phyloP scores from a whole-genome alignment of 2,329 filamentous ascomycete species.

The Phyllosticta paracitricarpa region DNA sequence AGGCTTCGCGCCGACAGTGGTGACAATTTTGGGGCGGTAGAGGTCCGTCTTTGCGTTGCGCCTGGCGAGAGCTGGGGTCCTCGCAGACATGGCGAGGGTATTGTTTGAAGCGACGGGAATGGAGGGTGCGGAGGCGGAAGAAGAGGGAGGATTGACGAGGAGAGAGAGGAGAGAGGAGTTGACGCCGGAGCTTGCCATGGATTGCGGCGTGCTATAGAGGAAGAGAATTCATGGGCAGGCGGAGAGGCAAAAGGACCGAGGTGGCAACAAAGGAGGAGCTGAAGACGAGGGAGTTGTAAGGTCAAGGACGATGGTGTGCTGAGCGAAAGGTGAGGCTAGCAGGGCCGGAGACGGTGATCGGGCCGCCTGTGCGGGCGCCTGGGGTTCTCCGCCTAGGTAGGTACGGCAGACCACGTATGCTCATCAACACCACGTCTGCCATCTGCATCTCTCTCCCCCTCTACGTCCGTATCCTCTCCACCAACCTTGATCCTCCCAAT shows the following conservation, averaged over 20 bases:
- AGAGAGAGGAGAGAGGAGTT: constrained; percentile 3
- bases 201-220: background rate
- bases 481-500: background rate
- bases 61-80: constrained; percentile 50
- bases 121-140: constrained; percentile 5
- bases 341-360: background rate
- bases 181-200: constrained; percentile 4
- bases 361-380: background rate
- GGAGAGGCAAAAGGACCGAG: background rate
- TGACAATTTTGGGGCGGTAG: constrained; percentile 73
- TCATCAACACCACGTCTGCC: background rate
- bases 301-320: background rate
- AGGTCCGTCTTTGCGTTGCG: constrained; percentile 51
- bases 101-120: constrained; percentile 41
- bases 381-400: constrained; percentile 4
- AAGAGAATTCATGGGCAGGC: background rate
- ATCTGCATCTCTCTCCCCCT: background rate
- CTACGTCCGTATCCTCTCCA: background rate
- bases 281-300: background rate
- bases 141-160: constrained; percentile 3
- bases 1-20: constrained; percentile 54
- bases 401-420: constrained; percentile 2
- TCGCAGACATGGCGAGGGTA: constrained; percentile 78
- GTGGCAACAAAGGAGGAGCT: background rate
- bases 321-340: constrained; percentile 4